These are phyloP conservation scores for Cladophialophora immunda DNA, from an alignment of 2,329 filamentous ascomycete genomes.

Conservation along the genomic window DNA sequence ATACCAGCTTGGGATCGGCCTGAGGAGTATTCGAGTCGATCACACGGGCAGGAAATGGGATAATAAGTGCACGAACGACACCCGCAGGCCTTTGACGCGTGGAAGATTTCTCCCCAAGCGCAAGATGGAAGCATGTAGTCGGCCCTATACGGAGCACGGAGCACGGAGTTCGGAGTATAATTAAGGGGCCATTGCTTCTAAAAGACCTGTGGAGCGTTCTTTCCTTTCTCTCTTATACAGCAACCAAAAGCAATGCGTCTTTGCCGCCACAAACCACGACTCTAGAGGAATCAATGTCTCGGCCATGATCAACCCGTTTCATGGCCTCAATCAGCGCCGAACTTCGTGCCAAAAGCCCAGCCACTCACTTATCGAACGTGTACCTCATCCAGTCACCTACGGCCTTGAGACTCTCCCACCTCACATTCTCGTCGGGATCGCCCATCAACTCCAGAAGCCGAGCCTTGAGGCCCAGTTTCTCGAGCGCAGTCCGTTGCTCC, in stretches of 20 bases:
- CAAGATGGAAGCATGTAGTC: background rate
- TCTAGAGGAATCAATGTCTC: background rate
- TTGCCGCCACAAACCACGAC: background rate
- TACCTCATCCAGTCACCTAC: constrained; percentile 81
- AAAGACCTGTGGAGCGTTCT: background rate
- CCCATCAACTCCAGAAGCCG: constrained; percentile 94
- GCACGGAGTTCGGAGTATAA: background rate
- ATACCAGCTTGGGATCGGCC: background rate
- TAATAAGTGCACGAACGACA: background rate
- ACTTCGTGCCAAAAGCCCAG: background rate
- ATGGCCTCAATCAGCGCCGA: background rate
- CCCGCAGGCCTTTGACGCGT: background rate
- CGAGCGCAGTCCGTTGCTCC: constrained; percentile 79
- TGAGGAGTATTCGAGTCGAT: background rate
- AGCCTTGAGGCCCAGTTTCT: constrained; percentile 84
- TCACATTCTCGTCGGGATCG: constrained; percentile 84
- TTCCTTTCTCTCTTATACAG: background rate
- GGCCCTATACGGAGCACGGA: background rate
- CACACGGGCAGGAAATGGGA: background rate
- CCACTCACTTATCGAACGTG: constrained; percentile 63
- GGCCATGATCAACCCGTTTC: background rate
- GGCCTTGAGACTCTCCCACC: constrained; percentile 91
- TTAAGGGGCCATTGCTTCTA: background rate
- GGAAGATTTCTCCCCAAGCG: background rate
- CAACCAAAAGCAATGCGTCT: background rate